These are phyloP conservation scores for Cenchrus purpureus DNA, from an alignment of 176 grass and related monocot genomes.

Conservation along the genomic window DNA sequence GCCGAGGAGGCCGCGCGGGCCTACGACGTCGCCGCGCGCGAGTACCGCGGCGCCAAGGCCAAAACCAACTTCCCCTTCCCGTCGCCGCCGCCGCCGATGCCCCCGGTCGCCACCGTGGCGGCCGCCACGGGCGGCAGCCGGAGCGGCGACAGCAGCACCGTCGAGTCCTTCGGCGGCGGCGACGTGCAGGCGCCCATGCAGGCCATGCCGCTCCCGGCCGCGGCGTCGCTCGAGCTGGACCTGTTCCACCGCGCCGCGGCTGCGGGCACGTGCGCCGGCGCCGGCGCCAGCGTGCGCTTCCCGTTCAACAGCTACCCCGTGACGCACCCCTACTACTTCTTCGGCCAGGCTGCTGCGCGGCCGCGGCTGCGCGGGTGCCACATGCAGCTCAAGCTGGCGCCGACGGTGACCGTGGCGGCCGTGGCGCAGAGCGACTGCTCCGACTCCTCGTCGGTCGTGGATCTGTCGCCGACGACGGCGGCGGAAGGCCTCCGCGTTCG, in stretches of 20 bases:
- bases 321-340: slow-evolving; percentile 60
- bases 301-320: slow-evolving; percentile 54
- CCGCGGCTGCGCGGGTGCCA: slow-evolving; percentile 9
- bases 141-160: slow-evolving; percentile 82
- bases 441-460: slow-evolving; percentile 74
- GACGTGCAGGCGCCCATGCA: slow-evolving; percentile 58
- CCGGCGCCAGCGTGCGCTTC: slow-evolving; percentile 38
- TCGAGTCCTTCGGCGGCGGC: slow-evolving; percentile 67
- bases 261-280: neutral
- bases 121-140: slow-evolving; percentile 50
- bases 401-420: slow-evolving; percentile 37
- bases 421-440: slow-evolving; percentile 77
- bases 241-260: slow-evolving; percentile 56
- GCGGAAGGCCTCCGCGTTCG: slow-evolving; percentile 42
- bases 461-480: slow-evolving; percentile 54
- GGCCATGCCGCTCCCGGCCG: slow-evolving; percentile 55
- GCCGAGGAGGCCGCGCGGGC: slow-evolving; percentile 88
- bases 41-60: slow-evolving; percentile 85
- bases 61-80: slow-evolving; percentile 89
- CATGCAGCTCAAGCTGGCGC: slow-evolving; percentile 36
- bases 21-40: slow-evolving; percentile 83
- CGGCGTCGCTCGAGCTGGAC: slow-evolving; percentile 47
- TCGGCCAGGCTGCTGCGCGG: slow-evolving; percentile 37
- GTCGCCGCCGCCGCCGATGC: neutral
- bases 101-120: neutral